Base-by-base conservation (phyloP, 2,329 filamentous ascomycete species). In the Ophiostoma tasmaniense region DNA sequence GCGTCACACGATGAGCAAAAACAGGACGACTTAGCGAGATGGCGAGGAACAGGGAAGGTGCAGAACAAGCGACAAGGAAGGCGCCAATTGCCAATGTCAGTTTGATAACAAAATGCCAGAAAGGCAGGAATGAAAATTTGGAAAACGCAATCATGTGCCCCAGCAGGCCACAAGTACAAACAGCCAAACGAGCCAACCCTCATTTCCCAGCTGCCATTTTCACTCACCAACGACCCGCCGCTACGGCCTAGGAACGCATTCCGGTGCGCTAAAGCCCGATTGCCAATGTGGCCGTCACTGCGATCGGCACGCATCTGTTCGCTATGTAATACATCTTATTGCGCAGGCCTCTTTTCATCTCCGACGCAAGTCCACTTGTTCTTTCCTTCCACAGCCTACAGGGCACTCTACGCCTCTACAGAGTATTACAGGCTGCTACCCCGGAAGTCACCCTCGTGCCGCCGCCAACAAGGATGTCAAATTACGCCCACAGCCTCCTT, bases 191-290 rank as follows among this genome's bases (percentile, higher is more conserved):
- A 39, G 37, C 33, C 33, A 52, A 52, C 20, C 22, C 65, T 69
- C 66, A 66, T 69, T 69, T 67, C 68, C 59, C 55, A 70, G 61
- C 61, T 62, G 28, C 28, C 59, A 35, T 62, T 33, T 13, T 33
- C 55, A 61, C 28, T 28, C 55, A 28, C 22, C 20, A 37, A 35
- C 61, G 61, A 64, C 64, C 66, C 69, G 66, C 64, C 35, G 66
- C 61, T 22, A 45, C 69, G 69, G 69, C 33, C 37, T 55, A 68
- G 69, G 69, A 68, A 66, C 14, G 11, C 64, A 70, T 66, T 39
- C 69, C 69, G 69, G 64, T 61, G 50, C 66, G 64, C 66, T 66
- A 66, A 50, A 62, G 45, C 42, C 37, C 55, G 52, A 66, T 37
- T 7, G 20, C n/a, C 2, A 45, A 17, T 37, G 33, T 64, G 42